phyloP scores from a whole-genome alignment of 2,329 filamentous ascomycete species.

The Apiospora koreana region DNA sequence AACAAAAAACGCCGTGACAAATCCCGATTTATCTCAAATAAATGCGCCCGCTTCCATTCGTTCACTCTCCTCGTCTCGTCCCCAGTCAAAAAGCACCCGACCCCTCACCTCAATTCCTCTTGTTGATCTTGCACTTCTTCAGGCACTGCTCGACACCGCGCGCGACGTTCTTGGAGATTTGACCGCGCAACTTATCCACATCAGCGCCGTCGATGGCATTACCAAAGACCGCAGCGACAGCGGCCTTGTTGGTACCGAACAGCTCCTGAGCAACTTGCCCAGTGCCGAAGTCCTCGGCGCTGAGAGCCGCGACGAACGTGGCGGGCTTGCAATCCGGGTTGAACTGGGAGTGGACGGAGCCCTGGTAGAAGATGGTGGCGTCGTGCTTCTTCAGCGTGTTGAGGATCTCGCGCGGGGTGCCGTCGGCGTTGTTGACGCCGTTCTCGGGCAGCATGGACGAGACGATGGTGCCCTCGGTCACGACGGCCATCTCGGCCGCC shows the following conservation, averaged over 20 bases:
- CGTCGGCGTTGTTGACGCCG: constrained; percentile 40
- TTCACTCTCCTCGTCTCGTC: no score
- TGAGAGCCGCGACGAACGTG: constrained; percentile 52
- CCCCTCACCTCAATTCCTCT: constrained; percentile 18
- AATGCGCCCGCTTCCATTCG: not conserved
- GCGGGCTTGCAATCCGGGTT: constrained; percentile 55
- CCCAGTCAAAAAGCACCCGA: not conserved
- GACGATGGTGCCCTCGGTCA: constrained; percentile 49
- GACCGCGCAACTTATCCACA: constrained; percentile 43
- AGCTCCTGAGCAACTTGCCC: constrained; percentile 51
- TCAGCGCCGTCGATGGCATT: constrained; percentile 44
- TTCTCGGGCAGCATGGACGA: constrained; percentile 57
- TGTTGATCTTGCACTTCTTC: constrained; percentile 42
- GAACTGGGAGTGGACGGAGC: constrained; percentile 55
- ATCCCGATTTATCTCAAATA: not conserved
- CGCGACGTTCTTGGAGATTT: constrained; percentile 50
- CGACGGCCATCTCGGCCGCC: constrained; percentile 53
- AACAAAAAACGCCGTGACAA: not conserved
- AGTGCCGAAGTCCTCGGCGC: constrained; percentile 52
- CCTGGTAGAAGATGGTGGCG: constrained; percentile 57
- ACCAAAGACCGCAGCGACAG: constrained; percentile 49
- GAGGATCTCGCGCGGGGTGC: constrained; percentile 35
- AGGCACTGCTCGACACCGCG: constrained; percentile 55
- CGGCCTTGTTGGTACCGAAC: constrained; percentile 46
- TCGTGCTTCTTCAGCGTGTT: constrained; percentile 43